Evolutionary conservation across 371 early-diverging fungal species (phyloP), one percentile per base, ranked within the genome.

Genomic region (Catenaria anguillulae): DNA sequence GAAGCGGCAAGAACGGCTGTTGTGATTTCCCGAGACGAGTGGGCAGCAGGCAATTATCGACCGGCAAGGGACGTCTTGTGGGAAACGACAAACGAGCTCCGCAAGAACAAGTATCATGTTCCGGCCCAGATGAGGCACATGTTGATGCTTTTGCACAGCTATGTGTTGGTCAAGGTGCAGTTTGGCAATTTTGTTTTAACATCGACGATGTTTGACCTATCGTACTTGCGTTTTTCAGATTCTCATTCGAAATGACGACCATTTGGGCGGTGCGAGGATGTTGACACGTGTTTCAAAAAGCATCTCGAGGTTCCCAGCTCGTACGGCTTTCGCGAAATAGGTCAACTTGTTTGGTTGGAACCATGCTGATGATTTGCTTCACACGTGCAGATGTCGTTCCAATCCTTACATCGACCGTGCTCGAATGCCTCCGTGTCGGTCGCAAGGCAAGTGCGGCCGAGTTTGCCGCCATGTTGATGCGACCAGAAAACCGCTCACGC

Each of bases 131-230:
- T 79, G 33, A 72, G 72, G 34, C 61, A 73, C 2, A 78, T 78
- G 77, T 65, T 79, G 56, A 73, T 75, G 73, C 61, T 79, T 2
- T 65, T 79, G 21, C 79, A 79, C 66, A 73, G 73, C 62, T 79
- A 79, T 64, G 68, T 79, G 36, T 66, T 79, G 15, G 77, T 79
- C 33, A 79, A 79, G 71, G 78, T n/a, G n/a, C n/a, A n/a, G n/a
- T n/a, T n/a, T n/a, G n/a, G n/a, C n/a, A n/a, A n/a, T n/a, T n/a
- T n/a, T n/a, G n/a, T n/a, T n/a, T n/a, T n/a, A n/a, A n/a, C n/a
- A n/a, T n/a, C n/a, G n/a, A n/a, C n/a, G n/a, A n/a, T n/a, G n/a
- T n/a, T n/a, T n/a, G n/a, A n/a, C n/a, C n/a, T n/a, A n/a, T n/a
- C n/a, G n/a, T n/a, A n/a, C n/a, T n/a, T n/a, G n/a, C n/a, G n/a